Percentiles rank a stretch among this genome's conserved stretches.
These are phyloP conservation scores for Wickerhamiella sorbophila DNA, from an alignment of 805 yeast species.

Conservation along the genomic window DNA sequence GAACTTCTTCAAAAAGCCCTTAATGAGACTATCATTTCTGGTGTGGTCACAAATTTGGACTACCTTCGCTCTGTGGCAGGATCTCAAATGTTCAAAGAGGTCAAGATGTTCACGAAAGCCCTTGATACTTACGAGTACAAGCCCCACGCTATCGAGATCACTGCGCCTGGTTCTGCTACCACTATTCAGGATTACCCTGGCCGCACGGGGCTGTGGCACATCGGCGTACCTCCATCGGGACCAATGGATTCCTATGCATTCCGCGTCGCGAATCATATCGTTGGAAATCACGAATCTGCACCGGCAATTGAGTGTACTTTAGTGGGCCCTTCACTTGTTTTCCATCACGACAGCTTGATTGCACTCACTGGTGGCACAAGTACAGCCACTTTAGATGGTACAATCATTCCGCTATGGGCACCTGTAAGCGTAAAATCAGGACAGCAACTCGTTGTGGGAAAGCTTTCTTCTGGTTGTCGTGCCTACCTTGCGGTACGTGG, in stretches of 20 bases:
- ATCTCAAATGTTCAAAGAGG: constrained; percentile 70
- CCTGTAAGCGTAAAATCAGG: constrained; percentile 64
- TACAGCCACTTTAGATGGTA: constrained; percentile 51
- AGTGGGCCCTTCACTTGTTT: constrained; percentile 70
- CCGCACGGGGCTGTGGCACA: constrained; percentile 69
- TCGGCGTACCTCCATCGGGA: constrained; percentile 97
- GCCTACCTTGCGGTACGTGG: constrained; percentile 81
- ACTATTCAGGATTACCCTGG: constrained; percentile 95
- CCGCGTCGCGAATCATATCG: constrained; percentile 77
- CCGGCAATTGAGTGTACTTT: constrained; percentile 88
- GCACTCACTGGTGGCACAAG: constrained; percentile 81
- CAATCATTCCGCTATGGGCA: constrained; percentile 44
- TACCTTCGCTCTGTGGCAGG: constrained; percentile 75
- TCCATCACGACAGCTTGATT: constrained; percentile 67
- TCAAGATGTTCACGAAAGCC: constrained; percentile 74
- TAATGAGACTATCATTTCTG: constrained; percentile 73
- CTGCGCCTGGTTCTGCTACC: constrained; percentile 87
- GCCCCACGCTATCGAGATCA: constrained; percentile 74
- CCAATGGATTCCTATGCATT: constrained; percentile 94
- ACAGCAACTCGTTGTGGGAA: constrained; percentile 67
- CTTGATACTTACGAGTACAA: constrained; percentile 67
- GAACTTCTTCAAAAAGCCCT: constrained; percentile 63
- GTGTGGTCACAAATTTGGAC: constrained; percentile 82
- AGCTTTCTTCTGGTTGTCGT: constrained; percentile 71
- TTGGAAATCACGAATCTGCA: constrained; percentile 68